A percentile compares a stretch with the other conserved stretches of the same genome.
Conservation (phyloP, 2,329 filamentous ascomycete species). For the Phaeosphaeriaceae sp. region DNA sequence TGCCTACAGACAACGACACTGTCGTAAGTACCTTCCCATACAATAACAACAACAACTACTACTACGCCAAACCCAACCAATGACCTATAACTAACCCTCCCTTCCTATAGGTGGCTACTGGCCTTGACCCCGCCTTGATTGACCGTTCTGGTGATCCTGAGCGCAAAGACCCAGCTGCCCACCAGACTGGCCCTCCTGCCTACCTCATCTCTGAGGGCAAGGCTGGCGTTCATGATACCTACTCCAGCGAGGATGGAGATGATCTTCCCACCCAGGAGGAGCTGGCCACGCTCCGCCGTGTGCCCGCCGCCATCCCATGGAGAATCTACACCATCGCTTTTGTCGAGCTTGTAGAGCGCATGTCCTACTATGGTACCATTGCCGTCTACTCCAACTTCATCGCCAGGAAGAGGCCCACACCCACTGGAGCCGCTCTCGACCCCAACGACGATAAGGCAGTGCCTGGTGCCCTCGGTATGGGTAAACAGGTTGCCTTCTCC, state of each 20-base stretch:
- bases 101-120: slow-evolving; percentile 36
- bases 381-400: slow-evolving; percentile 50
- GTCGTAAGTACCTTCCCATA: slow-evolving; percentile 23
- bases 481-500: slow-evolving; percentile 60
- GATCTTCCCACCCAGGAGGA: slow-evolving; percentile 45
- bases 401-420: slow-evolving; percentile 32
- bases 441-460: slow-evolving; percentile 37
- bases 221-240: slow-evolving; percentile 44
- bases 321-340: slow-evolving; percentile 45
- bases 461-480: slow-evolving; percentile 62
- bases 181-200: slow-evolving; percentile 30
- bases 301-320: slow-evolving; percentile 44
- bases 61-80: too few species aligned
- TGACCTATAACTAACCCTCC: slow-evolving; percentile 7
- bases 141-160: slow-evolving; percentile 44
- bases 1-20: slow-evolving; percentile 35
- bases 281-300: slow-evolving; percentile 42
- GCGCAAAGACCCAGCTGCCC: slow-evolving; percentile 37
- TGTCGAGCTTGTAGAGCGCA: slow-evolving; percentile 48
- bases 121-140: slow-evolving; percentile 42
- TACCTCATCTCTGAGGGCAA: slow-evolving; percentile 46
- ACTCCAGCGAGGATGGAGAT: slow-evolving; percentile 28
- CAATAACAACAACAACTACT: too few species aligned
- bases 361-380: slow-evolving; percentile 48
- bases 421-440: slow-evolving; percentile 38